Evolutionary conservation across 805 yeast genomes (phyloP), one percentile per base, ranked within the genome.

Genomic region (Diddensiella santjacobensis): DNA sequence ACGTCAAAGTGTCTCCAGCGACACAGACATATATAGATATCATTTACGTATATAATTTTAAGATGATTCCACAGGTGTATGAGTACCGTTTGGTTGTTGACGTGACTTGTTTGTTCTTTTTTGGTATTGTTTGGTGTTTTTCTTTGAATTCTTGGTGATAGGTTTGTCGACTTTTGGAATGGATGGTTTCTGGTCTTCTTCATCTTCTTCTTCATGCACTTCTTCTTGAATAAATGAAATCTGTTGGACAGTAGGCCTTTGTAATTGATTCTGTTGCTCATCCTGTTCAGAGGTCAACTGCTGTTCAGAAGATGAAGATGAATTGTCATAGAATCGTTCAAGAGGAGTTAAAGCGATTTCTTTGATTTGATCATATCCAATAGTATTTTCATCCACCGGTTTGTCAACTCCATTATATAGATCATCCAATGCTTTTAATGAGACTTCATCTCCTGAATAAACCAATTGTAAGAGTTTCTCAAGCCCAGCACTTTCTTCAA

Each of bases 361-460:
- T 42, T 49, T 51, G 42, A 49, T 46, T 20, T 48, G 40, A 13
- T 29, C 50, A 35, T 45, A 59, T 20, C 54, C 47, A 22, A 53
- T 50, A 8, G 52, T 23, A n/a, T 53, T 52, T 2, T 51, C 63
- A 23, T 49, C 48, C 4, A 67, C 58, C 4, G 55, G 45, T 36
- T 59, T 62, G 5, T 48, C 53, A 2, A 54, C 44, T n/a, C 65
- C 69, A 3, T 47, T 45, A n/a, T 38, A 47, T 26, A 67, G 58
- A 51, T 57, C 55, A 19, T 56, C 60, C 13, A 63, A 55, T 11
- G 68, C 61, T 30, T 52, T 59, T n/a, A 65, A 51, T 8, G 70
- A 55, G 1, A 54, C 40, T 10, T 63, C 68, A 37, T 67, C 66
- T 10, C 67, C 70, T 2, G 42, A 43, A 42, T 67, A 67, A 13